These are phyloP conservation scores for Tilletia setariae DNA, from an alignment of 1,284 basidiomycete species.

Conservation along the genomic window DNA sequence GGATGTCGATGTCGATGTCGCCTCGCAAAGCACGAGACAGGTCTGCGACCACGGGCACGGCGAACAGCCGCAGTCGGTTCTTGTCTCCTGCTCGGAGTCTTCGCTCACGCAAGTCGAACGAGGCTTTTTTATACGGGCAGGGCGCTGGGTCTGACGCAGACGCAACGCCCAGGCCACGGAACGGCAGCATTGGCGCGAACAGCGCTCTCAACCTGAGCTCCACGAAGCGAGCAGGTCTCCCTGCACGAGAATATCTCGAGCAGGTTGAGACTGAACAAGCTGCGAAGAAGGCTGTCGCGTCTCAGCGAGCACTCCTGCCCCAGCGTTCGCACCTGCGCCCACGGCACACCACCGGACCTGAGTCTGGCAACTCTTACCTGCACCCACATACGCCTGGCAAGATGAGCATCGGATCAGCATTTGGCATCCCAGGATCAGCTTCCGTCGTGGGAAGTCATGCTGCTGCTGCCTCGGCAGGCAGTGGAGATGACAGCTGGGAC, in stretches of 20 bases:
- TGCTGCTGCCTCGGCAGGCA: neutral
- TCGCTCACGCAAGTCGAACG: constrained; percentile 4
- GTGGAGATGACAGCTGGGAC: neutral
- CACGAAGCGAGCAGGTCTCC: constrained; percentile 15
- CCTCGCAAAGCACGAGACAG: constrained; percentile 2
- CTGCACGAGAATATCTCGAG: constrained; percentile 15
- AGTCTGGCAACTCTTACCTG: neutral
- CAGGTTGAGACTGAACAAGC: constrained; percentile 14
- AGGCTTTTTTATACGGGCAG: neutral
- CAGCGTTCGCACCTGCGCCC: constrained; percentile 11
- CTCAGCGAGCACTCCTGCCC: neutral
- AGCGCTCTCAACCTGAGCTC: constrained; percentile 17
- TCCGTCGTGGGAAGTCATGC: neutral
- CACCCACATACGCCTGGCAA: neutral
- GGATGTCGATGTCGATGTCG: neutral
- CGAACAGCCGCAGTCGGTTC: neutral
- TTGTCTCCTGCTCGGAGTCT: constrained; percentile 15
- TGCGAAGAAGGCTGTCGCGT: neutral
- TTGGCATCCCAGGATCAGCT: neutral
- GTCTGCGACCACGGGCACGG: neutral
- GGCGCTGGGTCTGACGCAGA: neutral
- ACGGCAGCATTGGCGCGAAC: constrained; percentile 11
- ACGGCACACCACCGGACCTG: neutral
- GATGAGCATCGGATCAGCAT: constrained; percentile 13
- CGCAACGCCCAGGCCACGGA: constrained; percentile 7